Evolutionary conservation across 2,329 filamentous ascomycete species (phyloP), one percentile per base, ranked within the genome.

Genomic region (Pseudogymnoascus destructans): DNA sequence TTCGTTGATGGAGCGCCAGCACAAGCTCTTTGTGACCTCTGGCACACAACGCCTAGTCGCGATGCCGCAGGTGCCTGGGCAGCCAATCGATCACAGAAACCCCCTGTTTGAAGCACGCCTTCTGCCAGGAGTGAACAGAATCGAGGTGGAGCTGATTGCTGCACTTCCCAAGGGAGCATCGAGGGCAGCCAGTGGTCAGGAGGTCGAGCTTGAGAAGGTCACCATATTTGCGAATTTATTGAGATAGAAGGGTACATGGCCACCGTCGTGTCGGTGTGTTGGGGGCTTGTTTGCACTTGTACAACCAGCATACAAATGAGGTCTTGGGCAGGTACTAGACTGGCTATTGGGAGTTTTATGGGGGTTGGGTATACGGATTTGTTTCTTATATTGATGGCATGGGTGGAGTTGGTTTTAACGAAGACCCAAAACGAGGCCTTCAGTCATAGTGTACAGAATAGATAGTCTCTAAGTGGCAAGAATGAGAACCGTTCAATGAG

Each of bases 121-220:
- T 25, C 77, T 80, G 23, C 78, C 80, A 1, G 89, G 89, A 5
- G 78, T 89, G 56, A 95, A 93, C 64, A 79, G 84, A 49, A 79
- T 95, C 56, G 86, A 90, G 65, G 77, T 95, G 6, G 86, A 92
- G 65, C 76, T 92, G 59, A 81, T 90, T 62, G 87, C 86, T 1
- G 84, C 84, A 5, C 77, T 88, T 42, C 81, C 79, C 1, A 80
- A 76, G 65, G 79, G 77, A 17, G 75, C 81, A 27, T 66, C 70
- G 66, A 81, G 77, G 61, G 72, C 77, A 35, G 73, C 76, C 0
- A 77, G 77, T 23, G 83, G 80, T 0, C 75, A 82, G 8, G 80
- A 84, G 61, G 79, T 85, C 33, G 89, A 93, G 68, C 74, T 91
- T 62, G 90, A 96, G 73, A 86, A 85, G 65, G 78, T 90, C 59